Evolutionary conservation across 257 asterid species (phyloP).

Genomic region (Lithospermum erythrorhizon): DNA sequence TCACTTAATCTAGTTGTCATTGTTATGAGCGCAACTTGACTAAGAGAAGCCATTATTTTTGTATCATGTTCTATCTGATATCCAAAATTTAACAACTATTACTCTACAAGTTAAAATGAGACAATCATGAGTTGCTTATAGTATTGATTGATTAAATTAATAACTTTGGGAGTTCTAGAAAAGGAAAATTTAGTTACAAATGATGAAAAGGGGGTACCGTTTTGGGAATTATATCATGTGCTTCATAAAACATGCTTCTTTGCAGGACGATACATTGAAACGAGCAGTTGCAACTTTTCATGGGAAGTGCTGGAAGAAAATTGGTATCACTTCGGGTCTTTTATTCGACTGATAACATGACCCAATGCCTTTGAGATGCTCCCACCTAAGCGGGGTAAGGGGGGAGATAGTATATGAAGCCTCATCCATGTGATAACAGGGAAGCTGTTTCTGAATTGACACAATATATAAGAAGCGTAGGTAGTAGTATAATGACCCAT

Average conservation of each 20-base stretch:
- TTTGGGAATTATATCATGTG: background rate
- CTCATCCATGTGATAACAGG: too few species aligned
- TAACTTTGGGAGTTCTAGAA: background rate
- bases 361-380: too few species aligned
- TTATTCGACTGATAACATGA: too few species aligned
- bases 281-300: constrained; percentile 67
- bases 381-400: too few species aligned
- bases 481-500: too few species aligned
- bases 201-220: background rate
- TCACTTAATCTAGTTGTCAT: background rate
- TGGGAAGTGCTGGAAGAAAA: constrained; percentile 98
- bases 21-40: too few species aligned
- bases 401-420: too few species aligned
- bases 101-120: background rate
- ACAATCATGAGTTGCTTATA: background rate
- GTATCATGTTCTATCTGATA: too few species aligned
- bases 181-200: background rate
- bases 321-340: constrained; percentile 40
- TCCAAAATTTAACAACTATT: background rate
- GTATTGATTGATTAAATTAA: background rate
- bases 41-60: too few species aligned
- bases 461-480: too few species aligned
- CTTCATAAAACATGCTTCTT: constrained; percentile 8
- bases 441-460: too few species aligned
- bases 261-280: constrained; percentile 72